Conservation (phyloP, 345 rosid genomes). For the Euphorbia peplus region DNA sequence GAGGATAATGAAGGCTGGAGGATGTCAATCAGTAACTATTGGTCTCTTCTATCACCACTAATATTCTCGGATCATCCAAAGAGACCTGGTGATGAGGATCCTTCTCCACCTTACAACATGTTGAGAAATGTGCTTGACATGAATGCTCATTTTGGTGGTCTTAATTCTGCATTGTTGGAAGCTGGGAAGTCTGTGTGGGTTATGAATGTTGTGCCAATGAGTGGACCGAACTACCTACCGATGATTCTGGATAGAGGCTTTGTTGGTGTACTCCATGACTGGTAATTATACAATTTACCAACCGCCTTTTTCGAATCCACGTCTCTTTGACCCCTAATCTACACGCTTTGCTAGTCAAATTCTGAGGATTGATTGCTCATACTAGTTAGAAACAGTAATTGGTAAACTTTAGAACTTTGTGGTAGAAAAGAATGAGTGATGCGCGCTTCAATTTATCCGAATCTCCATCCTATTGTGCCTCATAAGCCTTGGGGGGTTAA, state of each 20-base stretch:
- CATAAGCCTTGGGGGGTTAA: too few relatives aligned
- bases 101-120: constrained; percentile 96
- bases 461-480: too few relatives aligned
- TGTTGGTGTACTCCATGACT: constrained; percentile 86
- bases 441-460: background rate
- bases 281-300: constrained; percentile 45
- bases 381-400: background rate
- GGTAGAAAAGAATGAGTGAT: background rate
- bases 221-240: constrained; percentile 80
- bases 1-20: constrained; percentile 71
- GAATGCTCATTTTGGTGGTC: constrained; percentile 92
- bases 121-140: constrained; percentile 91
- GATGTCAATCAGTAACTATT: constrained; percentile 57
- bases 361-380: background rate
- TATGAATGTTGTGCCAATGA: constrained; percentile 91
- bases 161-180: constrained; percentile 80
- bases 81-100: constrained; percentile 99
- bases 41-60: constrained; percentile 95
- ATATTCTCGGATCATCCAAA: constrained; percentile 99
- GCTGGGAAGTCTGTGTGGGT: constrained; percentile 90
- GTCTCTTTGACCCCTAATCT: background rate
- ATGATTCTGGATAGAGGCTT: constrained; percentile 89
- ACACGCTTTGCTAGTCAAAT: background rate
- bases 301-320: background rate
- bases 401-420: background rate